A percentile compares a stretch with the other conserved stretches of the same genome.
These are phyloP conservation scores for Monosporascus sp. DNA, from an alignment of 2,329 filamentous ascomycete genomes.

Conservation along the genomic window DNA sequence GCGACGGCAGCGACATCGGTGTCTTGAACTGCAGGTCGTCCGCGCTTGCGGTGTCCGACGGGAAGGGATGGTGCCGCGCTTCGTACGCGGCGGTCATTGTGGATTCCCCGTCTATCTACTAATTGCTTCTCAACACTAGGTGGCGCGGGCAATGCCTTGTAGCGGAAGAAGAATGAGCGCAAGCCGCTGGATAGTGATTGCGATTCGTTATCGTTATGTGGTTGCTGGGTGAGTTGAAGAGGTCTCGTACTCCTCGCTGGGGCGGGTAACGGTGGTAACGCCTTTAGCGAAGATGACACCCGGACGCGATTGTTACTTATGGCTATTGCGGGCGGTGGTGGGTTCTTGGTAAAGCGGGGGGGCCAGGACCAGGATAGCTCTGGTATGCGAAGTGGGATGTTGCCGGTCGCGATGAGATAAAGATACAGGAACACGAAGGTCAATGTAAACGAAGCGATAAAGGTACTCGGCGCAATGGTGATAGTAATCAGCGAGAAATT, in stretches of 20 bases:
- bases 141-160: slow-evolving; percentile 13
- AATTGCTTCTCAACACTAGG: background rate
- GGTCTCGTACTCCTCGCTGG: slow-evolving; percentile 13
- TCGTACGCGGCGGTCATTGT: slow-evolving; percentile 6
- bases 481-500: slow-evolving; percentile 56
- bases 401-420: slow-evolving; percentile 36
- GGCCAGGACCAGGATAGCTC: slow-evolving; percentile 25
- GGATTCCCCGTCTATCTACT: background rate
- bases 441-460: slow-evolving; percentile 45
- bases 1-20: slow-evolving; percentile 35
- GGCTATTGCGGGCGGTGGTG: slow-evolving; percentile 5
- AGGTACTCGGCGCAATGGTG: slow-evolving; percentile 53
- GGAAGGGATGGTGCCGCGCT: background rate
- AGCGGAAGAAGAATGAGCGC: slow-evolving; percentile 22
- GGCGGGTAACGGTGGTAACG: slow-evolving; percentile 11
- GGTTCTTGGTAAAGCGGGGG: slow-evolving; percentile 10
- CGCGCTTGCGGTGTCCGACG: slow-evolving; percentile 41
- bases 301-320: background rate
- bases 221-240: slow-evolving; percentile 18
- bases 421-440: slow-evolving; percentile 46
- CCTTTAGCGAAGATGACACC: slow-evolving; percentile 5
- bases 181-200: slow-evolving; percentile 18
- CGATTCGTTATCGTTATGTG: slow-evolving; percentile 13
- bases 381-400: slow-evolving; percentile 27
- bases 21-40: slow-evolving; percentile 44